Base-by-base conservation (phyloP, 768 basidiomycete genomes). In the Trametes maxima region DNA sequence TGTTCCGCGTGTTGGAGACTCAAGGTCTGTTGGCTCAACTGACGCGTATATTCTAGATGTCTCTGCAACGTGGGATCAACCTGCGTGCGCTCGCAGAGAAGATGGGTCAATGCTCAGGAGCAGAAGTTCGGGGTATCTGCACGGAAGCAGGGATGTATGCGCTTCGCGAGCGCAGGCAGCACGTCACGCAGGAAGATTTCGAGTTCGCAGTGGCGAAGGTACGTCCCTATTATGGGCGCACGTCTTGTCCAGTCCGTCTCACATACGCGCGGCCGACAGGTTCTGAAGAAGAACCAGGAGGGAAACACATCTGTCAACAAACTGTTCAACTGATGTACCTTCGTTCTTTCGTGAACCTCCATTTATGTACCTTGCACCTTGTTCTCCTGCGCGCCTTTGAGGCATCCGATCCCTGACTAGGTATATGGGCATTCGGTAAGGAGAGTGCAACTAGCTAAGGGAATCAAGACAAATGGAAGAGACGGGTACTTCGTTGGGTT, bases 71-170 rank as follows among this genome's bases (percentile, higher is more conserved):
- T 60, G 95, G 95, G 1, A 99, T 99, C 75, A 95, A 99, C 77
- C 82, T 98, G n/a, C 90, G 94, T 16, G 88, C 89, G 2, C 80
- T 99, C 2, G 96, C 96, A 0, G 96, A 98, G 74, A 98, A 99
- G 82, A 99, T 98, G 96, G 96, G 96, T 0, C 94, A 97, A 71
- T 98, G 96, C 72, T 96, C 94, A 1, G 96, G 96, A 66, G 96
- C 96, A 1, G 96, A 99, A 74, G 96, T 98, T 16, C 84, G 96
- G 16, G 96, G 95, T 76, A 97, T 97, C 67, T 96, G 94, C 73
- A 96, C 95, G 0, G 94, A 96, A 79, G 95, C 94, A n/a, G 94
- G 94, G 25, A 98, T 98, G 96, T 98, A 97, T 70, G 96, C 96
- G 0, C 80, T 99, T 2, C 85, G 96, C 17, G 96, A 99, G 76